Conservation (phyloP, 305 asterid genomes). For the Plantago coronopus region DNA sequence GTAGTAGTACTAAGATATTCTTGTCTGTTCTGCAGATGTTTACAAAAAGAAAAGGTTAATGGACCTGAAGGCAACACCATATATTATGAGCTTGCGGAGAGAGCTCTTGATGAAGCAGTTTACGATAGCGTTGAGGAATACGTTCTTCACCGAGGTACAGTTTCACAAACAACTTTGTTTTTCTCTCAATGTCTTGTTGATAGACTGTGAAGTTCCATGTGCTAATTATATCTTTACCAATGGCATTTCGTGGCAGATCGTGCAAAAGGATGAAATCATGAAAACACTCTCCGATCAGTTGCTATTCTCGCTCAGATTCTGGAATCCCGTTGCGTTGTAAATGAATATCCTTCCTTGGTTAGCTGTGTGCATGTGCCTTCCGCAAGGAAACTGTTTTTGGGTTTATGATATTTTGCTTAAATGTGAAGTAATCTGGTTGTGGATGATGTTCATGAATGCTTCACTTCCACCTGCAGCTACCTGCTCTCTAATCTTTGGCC, state of each 20-base stretch:
- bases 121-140: slow-evolving; percentile 51
- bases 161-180: background rate
- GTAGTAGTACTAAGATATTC: too few relatives aligned
- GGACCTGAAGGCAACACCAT: slow-evolving; percentile 72
- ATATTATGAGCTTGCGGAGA: slow-evolving; percentile 88
- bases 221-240: slow-evolving; percentile 14
- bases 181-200: background rate
- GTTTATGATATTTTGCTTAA: background rate
- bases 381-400: slow-evolving; percentile 8
- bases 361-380: slow-evolving; percentile 2
- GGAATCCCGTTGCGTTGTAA: background rate
- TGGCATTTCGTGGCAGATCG: slow-evolving; percentile 53
- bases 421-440: too few relatives aligned
- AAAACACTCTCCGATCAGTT: slow-evolving; percentile 25
- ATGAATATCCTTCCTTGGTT: background rate
- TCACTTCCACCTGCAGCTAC: too few relatives aligned
- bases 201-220: background rate
- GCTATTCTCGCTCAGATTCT: slow-evolving; percentile 20
- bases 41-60: slow-evolving; percentile 73
- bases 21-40: slow-evolving; percentile 42
- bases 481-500: too few relatives aligned
- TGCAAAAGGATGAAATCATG: slow-evolving; percentile 52
- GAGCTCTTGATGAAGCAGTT: slow-evolving; percentile 61
- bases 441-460: too few relatives aligned
- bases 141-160: slow-evolving; percentile 56